phyloP scores from a whole-genome alignment of 768 basidiomycete species.

The Tylopilus balloui region DNA sequence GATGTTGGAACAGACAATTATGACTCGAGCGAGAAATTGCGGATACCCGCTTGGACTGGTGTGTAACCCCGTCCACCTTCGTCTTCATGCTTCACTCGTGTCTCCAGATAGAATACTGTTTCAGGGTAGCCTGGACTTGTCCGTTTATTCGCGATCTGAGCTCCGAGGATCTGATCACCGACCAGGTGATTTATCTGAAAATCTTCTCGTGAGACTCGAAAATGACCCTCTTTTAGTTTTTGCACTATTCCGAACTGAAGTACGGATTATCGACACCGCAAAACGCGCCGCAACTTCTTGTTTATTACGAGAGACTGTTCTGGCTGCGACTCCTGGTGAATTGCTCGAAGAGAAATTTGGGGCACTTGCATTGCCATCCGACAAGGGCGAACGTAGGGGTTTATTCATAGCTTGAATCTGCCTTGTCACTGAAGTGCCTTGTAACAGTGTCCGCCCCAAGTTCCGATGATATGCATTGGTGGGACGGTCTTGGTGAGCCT shows the following conservation, averaged over 20 bases:
- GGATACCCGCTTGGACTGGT: constrained; percentile 98
- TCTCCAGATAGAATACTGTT: constrained; percentile 90
- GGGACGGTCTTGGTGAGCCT: constrained; percentile 62
- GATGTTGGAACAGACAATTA: constrained; percentile 78
- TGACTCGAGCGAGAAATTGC: constrained; percentile 93
- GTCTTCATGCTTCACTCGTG: constrained; percentile 3
- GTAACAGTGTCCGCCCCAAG: constrained; percentile 78
- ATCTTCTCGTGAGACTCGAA: background rate
- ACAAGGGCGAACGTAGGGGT: constrained; percentile 33
- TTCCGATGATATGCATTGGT: constrained; percentile 73
- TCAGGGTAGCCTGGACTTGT: constrained; percentile 71
- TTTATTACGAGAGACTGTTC: constrained; percentile 60
- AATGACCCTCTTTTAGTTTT: constrained; percentile 52
- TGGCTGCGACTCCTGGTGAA: constrained; percentile 60
- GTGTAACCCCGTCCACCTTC: constrained; percentile 13
- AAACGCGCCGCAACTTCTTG: constrained; percentile 71
- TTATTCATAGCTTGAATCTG: background rate
- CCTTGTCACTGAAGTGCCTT: constrained; percentile 3
- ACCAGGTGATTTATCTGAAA: constrained; percentile 53
- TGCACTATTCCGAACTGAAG: constrained; percentile 71
- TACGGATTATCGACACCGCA: constrained; percentile 71
- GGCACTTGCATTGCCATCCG: constrained; percentile 45
- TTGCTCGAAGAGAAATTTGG: constrained; percentile 69
- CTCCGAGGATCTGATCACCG: constrained; percentile 92
- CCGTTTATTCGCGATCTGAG: constrained; percentile 80